Percentiles rank a stretch among this genome's conserved stretches.
Evolutionary conservation across 495 filamentous ascomycete species (phyloP).

Genomic region (Cairneyella variabilis): DNA sequence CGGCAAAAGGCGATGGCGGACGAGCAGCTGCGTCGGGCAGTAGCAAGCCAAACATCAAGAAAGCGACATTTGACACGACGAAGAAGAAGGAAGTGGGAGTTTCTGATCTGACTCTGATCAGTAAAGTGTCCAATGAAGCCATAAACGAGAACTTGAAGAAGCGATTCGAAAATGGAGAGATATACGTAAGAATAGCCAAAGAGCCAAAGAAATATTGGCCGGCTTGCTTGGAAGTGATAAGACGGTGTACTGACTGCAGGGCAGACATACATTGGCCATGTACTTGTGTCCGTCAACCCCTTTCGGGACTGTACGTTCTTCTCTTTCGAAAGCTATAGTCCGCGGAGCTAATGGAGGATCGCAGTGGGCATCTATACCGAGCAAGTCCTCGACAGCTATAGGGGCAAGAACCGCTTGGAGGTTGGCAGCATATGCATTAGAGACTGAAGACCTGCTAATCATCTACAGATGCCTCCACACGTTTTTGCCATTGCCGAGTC

Average conservation of each 20-base stretch:
- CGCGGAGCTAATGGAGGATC: conserved; percentile 5
- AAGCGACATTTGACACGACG: conserved; percentile 88
- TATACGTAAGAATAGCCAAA: conserved; percentile 64
- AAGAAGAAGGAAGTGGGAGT: conserved; percentile 99
- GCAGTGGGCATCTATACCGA: conserved; percentile 97
- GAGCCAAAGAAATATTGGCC: neutral
- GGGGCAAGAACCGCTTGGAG: conserved; percentile 95
- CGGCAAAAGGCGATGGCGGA: conserved; percentile 58
- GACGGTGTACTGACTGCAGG: conserved; percentile 23
- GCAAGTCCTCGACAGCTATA: conserved; percentile 81
- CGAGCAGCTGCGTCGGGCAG: conserved; percentile 43
- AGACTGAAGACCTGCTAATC: conserved; percentile 9
- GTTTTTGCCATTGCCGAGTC: conserved; percentile 98
- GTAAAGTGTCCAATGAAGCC: conserved; percentile 97
- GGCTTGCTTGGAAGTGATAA: neutral
- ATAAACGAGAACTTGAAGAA: conserved; percentile 99
- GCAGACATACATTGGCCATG: conserved; percentile 98
- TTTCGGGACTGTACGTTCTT: conserved; percentile 76
- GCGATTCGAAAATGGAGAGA: conserved; percentile 92
- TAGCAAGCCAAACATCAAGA: conserved; percentile 73
- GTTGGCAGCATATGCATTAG: conserved; percentile 28
- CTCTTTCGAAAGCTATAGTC: neutral
- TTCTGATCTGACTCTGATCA: conserved; percentile 94
- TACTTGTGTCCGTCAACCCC: conserved; percentile 98
- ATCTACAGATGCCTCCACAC: conserved; percentile 68